Evolutionary conservation across 2,329 filamentous ascomycete genomes (phyloP).

Genomic region (Hymenoscyphus linearis): DNA sequence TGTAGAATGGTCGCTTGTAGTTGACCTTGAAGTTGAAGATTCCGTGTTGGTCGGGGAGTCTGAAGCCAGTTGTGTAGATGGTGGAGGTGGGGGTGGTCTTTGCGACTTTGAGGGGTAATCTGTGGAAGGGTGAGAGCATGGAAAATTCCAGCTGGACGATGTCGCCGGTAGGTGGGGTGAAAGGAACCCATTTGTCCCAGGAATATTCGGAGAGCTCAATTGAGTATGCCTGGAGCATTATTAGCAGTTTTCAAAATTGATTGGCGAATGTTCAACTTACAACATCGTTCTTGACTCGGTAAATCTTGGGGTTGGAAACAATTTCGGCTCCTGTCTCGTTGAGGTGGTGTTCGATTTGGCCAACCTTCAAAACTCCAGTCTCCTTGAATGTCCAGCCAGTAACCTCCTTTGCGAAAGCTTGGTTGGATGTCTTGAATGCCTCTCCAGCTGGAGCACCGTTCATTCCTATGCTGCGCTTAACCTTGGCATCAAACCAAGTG

Average conservation of each 20-base stretch:
- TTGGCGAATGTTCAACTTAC: constrained; percentile 51
- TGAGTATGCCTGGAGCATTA: constrained; percentile 13
- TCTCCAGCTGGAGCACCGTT: constrained; percentile 44
- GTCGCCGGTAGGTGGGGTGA: constrained; percentile 64
- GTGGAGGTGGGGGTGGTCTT: constrained; percentile 60
- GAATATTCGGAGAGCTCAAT: constrained; percentile 86
- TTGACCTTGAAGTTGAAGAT: constrained; percentile 98
- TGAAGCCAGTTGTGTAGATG: constrained; percentile 71
- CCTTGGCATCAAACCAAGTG: constrained; percentile 79
- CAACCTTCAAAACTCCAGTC: constrained; percentile 80
- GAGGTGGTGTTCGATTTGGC: constrained; percentile 73
- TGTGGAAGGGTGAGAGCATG: constrained; percentile 98
- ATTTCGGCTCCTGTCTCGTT: constrained; percentile 47
- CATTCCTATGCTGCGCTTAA: constrained; percentile 45
- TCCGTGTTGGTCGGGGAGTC: constrained; percentile 90
- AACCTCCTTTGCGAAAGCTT: constrained; percentile 77
- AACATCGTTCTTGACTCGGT: constrained; percentile 94
- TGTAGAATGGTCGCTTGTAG: constrained; percentile 93
- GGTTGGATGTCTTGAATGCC: constrained; percentile 64
- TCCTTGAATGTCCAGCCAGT: constrained; percentile 98
- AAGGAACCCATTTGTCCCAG: constrained; percentile 70
- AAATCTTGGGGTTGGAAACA: constrained; percentile 74
- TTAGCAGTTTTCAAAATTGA: constrained; percentile 8
- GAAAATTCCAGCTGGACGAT: constrained; percentile 90
- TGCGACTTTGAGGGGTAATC: constrained; percentile 62